phyloP scores from a whole-genome alignment of 2,329 filamentous ascomycete genomes.

The Sordariomycetes sp. region DNA sequence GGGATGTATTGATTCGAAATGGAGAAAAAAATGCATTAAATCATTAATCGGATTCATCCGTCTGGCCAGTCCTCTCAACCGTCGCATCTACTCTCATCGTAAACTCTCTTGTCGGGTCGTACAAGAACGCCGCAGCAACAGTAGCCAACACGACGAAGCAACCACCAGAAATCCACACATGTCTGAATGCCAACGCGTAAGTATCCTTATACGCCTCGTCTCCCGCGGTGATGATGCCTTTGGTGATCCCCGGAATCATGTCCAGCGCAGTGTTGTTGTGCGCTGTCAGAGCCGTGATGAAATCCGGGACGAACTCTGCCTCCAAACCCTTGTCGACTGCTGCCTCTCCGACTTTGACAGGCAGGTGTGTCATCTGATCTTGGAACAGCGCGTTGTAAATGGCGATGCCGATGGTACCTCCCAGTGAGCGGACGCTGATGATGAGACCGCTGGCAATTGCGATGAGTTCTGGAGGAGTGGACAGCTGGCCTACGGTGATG shows the following conservation, averaged over 20 bases:
- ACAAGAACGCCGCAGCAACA: slow-evolving; percentile 7
- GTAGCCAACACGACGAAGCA: slow-evolving; percentile 9
- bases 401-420: slow-evolving; percentile 25
- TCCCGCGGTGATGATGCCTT: slow-evolving; percentile 16
- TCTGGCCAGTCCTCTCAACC: slow-evolving; percentile 12
- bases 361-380: slow-evolving; percentile 14
- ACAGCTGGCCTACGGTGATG: slow-evolving; percentile 25
- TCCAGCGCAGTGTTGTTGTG: slow-evolving; percentile 15
- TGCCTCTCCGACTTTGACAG: slow-evolving; percentile 19
- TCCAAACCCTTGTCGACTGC: slow-evolving; percentile 19
- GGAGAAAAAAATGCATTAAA: not conserved
- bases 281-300: slow-evolving; percentile 15
- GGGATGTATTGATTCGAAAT: no score
- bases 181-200: slow-evolving; percentile 17
- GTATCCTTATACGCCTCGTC: slow-evolving; percentile 14
- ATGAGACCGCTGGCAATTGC: slow-evolving; percentile 24
- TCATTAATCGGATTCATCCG: not conserved
- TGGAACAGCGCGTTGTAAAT: slow-evolving; percentile 22
- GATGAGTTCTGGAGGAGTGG: slow-evolving; percentile 24
- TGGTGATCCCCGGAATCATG: slow-evolving; percentile 16
- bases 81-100: slow-evolving; percentile 25
- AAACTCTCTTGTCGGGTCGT: slow-evolving; percentile 22
- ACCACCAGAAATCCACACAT: slow-evolving; percentile 21
- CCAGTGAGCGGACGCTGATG: slow-evolving; percentile 23
- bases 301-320: slow-evolving; percentile 9